Evolutionary conservation across 805 yeast genomes (phyloP).

Genomic region (Metschnikowia cerradonensis): DNA sequence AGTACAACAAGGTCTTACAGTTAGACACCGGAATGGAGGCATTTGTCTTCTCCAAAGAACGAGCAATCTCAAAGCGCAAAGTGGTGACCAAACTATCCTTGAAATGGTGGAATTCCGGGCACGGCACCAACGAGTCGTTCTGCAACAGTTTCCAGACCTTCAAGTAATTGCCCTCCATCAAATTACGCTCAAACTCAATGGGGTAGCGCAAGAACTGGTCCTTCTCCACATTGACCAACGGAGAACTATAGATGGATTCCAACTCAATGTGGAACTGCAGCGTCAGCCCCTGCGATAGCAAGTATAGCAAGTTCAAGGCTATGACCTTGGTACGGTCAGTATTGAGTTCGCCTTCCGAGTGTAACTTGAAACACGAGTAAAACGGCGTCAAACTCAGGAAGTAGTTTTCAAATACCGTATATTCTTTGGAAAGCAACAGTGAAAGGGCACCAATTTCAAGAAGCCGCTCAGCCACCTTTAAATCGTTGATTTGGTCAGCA

Average conservation of each 20-base stretch:
- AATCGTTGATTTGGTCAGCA: constrained; percentile 53
- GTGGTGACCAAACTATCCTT: constrained; percentile 72
- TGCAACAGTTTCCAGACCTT: constrained; percentile 79
- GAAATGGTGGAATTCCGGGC: constrained; percentile 74
- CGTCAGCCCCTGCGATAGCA: constrained; percentile 78
- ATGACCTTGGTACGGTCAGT: constrained; percentile 56
- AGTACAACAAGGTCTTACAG: constrained; percentile 75
- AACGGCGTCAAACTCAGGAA: constrained; percentile 75
- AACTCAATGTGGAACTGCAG: constrained; percentile 88
- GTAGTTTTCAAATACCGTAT: constrained; percentile 65
- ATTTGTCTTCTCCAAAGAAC: constrained; percentile 78
- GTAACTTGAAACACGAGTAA: constrained; percentile 48
- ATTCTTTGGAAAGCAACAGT: constrained; percentile 60
- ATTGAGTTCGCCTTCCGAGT: constrained; percentile 31
- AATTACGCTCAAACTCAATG: constrained; percentile 82
- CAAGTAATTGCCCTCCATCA: constrained; percentile 95
- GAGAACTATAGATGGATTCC: constrained; percentile 58
- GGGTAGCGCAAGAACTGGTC: constrained; percentile 74
- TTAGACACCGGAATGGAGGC: constrained; percentile 71
- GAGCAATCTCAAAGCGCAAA: constrained; percentile 80
- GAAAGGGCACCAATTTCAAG: constrained; percentile 86
- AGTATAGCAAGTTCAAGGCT: constrained; percentile 69
- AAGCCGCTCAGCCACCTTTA: constrained; percentile 73
- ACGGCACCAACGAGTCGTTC: constrained; percentile 51
- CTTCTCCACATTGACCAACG: constrained; percentile 57